These are phyloP conservation scores for Talaromyces sp. DNA, from an alignment of 2,329 filamentous ascomycete species.

Conservation along the genomic window DNA sequence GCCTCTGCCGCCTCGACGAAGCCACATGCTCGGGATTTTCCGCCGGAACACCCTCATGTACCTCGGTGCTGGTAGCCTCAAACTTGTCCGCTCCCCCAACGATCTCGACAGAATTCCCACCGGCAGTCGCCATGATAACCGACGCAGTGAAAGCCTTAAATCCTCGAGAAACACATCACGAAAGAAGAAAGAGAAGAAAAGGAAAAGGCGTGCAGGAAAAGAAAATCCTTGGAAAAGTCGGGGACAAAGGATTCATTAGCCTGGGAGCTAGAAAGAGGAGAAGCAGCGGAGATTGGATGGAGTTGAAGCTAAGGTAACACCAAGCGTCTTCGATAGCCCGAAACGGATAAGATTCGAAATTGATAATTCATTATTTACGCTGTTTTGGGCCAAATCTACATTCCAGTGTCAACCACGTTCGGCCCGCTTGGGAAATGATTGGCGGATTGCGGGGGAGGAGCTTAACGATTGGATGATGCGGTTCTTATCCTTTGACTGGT, in stretches of 20 bases:
- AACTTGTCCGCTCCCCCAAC: background rate
- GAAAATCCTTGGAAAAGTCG: too few relatives aligned
- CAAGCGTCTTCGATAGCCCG: background rate
- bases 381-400: constrained; percentile 5
- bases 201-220: too few relatives aligned
- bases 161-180: background rate
- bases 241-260: too few relatives aligned
- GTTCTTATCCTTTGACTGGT: background rate
- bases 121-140: constrained; percentile 1
- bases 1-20: constrained; percentile 25
- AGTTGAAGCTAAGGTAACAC: background rate
- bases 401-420: constrained; percentile 7
- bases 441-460: constrained; percentile 5
- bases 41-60: background rate
- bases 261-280: too few relatives aligned
- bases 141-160: background rate
- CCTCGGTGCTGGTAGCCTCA: background rate
- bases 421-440: constrained; percentile 5
- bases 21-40: constrained; percentile 15
- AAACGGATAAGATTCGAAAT: background rate
- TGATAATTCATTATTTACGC: too few relatives aligned
- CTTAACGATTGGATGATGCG: background rate
- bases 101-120: background rate
- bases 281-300: too few relatives aligned
- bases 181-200: background rate